Conservation (phyloP, 129 eudicot genomes). For the Deinandra increscens region DNA sequence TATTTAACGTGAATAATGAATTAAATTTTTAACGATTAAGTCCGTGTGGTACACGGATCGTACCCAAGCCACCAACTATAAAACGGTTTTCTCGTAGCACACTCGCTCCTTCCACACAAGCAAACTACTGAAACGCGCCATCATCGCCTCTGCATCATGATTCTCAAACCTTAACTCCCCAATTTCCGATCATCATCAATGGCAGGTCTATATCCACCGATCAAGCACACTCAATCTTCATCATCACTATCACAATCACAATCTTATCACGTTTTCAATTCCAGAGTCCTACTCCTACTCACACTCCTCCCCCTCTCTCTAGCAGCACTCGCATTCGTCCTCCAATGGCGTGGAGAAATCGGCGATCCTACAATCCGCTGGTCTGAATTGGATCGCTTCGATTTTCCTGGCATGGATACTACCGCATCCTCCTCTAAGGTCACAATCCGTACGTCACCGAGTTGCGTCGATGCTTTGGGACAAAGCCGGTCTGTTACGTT, state of each 20-base stretch:
- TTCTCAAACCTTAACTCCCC: slow-evolving; percentile 17
- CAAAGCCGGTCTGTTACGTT: slow-evolving; percentile 35
- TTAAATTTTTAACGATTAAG: no score
- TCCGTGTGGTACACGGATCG: no score
- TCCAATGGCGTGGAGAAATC: slow-evolving; percentile 79
- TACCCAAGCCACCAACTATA: no score
- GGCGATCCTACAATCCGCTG: slow-evolving; percentile 32
- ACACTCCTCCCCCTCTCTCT: slow-evolving; percentile 68
- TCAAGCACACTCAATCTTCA: slow-evolving; percentile 32
- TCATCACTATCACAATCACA: slow-evolving; percentile 38
- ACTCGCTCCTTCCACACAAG: not conserved
- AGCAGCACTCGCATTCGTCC: slow-evolving; percentile 75
- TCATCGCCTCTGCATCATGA: slow-evolving; percentile 15
- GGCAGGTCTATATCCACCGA: slow-evolving; percentile 29
- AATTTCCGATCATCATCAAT: slow-evolving; percentile 18
- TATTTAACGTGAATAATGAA: no score
- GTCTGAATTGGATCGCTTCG: slow-evolving; percentile 15
- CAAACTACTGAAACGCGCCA: not conserved
- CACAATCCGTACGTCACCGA: slow-evolving; percentile 18
- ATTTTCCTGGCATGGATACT: slow-evolving; percentile 36
- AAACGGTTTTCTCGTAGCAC: not conserved
- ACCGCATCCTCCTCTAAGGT: slow-evolving; percentile 18
- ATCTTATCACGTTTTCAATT: slow-evolving; percentile 31
- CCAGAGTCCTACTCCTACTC: slow-evolving; percentile 59
- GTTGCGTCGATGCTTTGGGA: slow-evolving; percentile 39